Percentiles rank a stretch among this genome's conserved stretches.
Conservation (phyloP, 176 grass and related monocot genomes). For the Oryza nivara region DNA sequence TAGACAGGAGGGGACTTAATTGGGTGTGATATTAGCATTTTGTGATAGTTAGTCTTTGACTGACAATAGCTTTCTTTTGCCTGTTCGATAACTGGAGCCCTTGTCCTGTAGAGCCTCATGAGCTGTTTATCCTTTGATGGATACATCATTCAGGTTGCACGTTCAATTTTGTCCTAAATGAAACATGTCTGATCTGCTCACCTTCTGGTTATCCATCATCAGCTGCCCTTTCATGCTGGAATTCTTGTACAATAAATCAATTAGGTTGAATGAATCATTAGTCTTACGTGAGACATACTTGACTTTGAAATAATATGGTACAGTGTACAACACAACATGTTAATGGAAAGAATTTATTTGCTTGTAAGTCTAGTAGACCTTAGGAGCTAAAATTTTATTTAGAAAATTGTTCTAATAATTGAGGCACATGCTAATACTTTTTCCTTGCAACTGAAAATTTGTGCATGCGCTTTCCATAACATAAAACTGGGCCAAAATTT, state of each 20-base stretch:
- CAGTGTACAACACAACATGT: neutral
- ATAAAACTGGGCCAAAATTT: constrained; percentile 23
- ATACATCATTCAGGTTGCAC: constrained; percentile 7
- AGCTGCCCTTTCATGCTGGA: constrained; percentile 7
- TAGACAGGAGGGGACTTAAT: constrained; percentile 1
- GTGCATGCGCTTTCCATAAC: neutral
- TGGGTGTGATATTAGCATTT: constrained; percentile 23
- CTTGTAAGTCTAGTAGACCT: constrained; percentile 1
- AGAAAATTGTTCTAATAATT: constrained; percentile 3
- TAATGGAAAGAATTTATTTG: neutral
- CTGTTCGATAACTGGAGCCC: neutral
- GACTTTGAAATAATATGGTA: neutral
- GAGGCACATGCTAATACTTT: neutral
- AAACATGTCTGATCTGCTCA: neutral
- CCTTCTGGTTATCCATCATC: neutral
- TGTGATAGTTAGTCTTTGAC: constrained; percentile 7
- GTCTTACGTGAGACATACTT: neutral
- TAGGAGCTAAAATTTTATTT: constrained; percentile 9
- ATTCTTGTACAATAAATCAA: neutral
- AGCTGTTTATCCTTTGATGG: neutral
- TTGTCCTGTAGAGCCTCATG: neutral
- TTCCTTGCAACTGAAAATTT: neutral
- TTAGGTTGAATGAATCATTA: neutral
- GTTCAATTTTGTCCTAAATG: neutral
- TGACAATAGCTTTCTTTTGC: neutral